Percentiles rank a stretch among this genome's conserved stretches.
These are phyloP conservation scores for Coriaria nepalensis DNA, from an alignment of 306 rosid genomes.

Conservation along the genomic window DNA sequence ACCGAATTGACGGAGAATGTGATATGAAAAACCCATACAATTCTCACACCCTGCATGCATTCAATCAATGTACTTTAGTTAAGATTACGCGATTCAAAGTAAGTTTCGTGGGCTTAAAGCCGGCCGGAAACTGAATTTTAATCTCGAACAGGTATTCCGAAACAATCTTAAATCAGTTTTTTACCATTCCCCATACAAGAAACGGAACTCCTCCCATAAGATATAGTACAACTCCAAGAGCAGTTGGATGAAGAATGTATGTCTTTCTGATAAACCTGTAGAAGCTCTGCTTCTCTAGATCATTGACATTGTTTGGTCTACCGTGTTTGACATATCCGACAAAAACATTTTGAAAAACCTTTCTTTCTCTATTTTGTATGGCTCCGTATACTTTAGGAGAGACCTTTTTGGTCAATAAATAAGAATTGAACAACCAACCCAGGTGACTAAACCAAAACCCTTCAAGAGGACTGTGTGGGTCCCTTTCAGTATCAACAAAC, in stretches of 20 bases:
- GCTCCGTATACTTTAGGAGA: slow-evolving; percentile 9
- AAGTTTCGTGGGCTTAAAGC: too few species aligned
- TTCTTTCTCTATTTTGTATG: not conserved
- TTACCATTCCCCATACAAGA: slow-evolving; percentile 89
- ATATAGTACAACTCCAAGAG: slow-evolving; percentile 49
- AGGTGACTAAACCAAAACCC: slow-evolving; percentile 88
- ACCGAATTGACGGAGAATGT: slow-evolving; percentile 85
- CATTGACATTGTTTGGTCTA: slow-evolving; percentile 48
- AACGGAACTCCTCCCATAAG: slow-evolving; percentile 75
- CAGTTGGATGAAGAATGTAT: slow-evolving; percentile 53
- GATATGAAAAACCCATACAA: slow-evolving; percentile 62
- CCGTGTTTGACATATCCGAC: slow-evolving; percentile 45
- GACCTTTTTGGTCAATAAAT: slow-evolving; percentile 36
- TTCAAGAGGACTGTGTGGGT: slow-evolving; percentile 76
- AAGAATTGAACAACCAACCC: slow-evolving; percentile 65
- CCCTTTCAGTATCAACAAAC: slow-evolving; percentile 72
- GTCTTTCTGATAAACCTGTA: slow-evolving; percentile 49
- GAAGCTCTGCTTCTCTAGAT: slow-evolving; percentile 58
- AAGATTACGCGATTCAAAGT: too few species aligned
- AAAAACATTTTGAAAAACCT: not conserved
- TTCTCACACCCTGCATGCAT: slow-evolving; percentile 55
- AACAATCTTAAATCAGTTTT: not conserved
- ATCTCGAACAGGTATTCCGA: too few species aligned
- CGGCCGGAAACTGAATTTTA: too few species aligned
- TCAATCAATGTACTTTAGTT: not conserved